These are phyloP conservation scores for Coemansia sp. DNA, from an alignment of 192 early-diverging fungal genomes.

Conservation along the genomic window DNA sequence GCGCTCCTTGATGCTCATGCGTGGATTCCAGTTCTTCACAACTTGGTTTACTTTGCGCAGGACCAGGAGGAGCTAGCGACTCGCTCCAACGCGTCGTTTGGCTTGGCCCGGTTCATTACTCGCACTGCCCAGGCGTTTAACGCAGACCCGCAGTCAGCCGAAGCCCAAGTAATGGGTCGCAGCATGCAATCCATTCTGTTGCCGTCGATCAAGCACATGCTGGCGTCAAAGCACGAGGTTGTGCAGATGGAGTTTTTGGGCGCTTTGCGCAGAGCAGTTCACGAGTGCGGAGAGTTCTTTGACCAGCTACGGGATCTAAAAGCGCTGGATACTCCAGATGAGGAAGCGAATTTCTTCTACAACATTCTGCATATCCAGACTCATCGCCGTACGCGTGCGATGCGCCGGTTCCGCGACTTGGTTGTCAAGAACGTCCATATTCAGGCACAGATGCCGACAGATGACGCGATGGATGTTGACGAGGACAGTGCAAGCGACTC, in stretches of 20 bases:
- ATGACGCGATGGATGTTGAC: constrained; percentile 39
- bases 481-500: constrained; percentile 2
- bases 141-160: constrained; percentile 15
- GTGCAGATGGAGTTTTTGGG: constrained; percentile 42
- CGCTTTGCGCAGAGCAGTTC: constrained; percentile 32
- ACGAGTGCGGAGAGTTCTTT: constrained; percentile 35
- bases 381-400: constrained; percentile 85
- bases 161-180: constrained; percentile 16
- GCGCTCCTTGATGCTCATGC: constrained; percentile 62
- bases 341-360: constrained; percentile 87
- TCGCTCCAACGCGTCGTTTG: constrained; percentile 76
- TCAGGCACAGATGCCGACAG: constrained; percentile 1
- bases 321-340: constrained; percentile 41
- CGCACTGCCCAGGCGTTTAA: constrained; percentile 38
- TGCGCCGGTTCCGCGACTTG: constrained; percentile 68
- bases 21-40: constrained; percentile 90
- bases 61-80: constrained; percentile 86
- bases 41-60: constrained; percentile 78
- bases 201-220: constrained; percentile 39
- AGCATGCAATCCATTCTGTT: constrained; percentile 27
- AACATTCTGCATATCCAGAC: constrained; percentile 95
- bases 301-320: constrained; percentile 44
- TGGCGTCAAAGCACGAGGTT: constrained; percentile 31
- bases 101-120: constrained; percentile 71
- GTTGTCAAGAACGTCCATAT: constrained; percentile 8